Base-by-base conservation (phyloP, 2,329 filamentous ascomycete genomes). In the Pezicula carpinea region DNA sequence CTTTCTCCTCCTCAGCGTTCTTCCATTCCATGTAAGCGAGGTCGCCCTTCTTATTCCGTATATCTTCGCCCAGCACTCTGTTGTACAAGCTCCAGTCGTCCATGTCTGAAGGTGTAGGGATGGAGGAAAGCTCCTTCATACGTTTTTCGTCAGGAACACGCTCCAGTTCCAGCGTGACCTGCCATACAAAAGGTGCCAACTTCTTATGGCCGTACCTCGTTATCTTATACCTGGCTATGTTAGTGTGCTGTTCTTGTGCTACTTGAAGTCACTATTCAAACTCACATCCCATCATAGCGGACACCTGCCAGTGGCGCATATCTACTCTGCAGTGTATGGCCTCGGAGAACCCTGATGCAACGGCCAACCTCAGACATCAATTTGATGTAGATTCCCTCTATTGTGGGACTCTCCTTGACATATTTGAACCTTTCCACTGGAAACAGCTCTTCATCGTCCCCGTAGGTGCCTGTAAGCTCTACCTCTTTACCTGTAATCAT, bases 221-320 rank as follows among this genome's bases (percentile, higher is more conserved):
- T 41, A 80, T 64, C 3, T 59, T 70, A 57, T 77, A 78, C 22
- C 75, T 79, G 33, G 6, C 10, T 32, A 11, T 19, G 41, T 35
- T 14, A 39, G 15, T 17, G 1, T 18, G 13, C n/a, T 22, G 15
- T 6, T 15, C 18, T 5, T 22, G 13, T 10, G 3, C 19, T 22
- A 40, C 21, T 19, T 43, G n/a, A 41, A 34, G 17, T 10, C n/a
- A 33, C 4, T 11, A 42, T 13, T 31, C n/a, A 13, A 22, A 64
- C 73, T 60, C 62, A 78, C 74, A 77, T 52, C 41, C 77, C 77
- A 56, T 80, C 77, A 47, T 79, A 79, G 48, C 77, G 66, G 17
- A 80, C 58, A 3, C 77, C 77, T 2, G 67, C 73, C 31, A 59
- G 56, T 1, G 77, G 77, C 2, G 76, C 74, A 47, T 73, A 65